Evolutionary conservation across 176 grass and related monocot genomes (phyloP).

Genomic region (Chrysopogon serrulatus): DNA sequence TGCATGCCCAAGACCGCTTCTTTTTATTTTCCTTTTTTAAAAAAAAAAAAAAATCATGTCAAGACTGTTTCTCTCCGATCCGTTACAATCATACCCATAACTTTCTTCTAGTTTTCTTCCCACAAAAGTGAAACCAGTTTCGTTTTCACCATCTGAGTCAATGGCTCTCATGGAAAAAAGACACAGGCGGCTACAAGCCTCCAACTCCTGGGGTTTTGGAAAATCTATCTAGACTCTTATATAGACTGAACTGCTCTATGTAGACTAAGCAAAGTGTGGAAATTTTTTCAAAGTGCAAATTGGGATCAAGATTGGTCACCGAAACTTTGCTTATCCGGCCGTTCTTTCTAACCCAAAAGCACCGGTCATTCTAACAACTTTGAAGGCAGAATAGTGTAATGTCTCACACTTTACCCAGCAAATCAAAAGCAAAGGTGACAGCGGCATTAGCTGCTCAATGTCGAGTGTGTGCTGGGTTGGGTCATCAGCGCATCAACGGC

Average conservation of each 20-base stretch:
- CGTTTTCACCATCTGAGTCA: background rate
- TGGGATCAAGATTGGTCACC: background rate
- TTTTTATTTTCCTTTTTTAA: background rate
- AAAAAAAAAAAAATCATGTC: background rate
- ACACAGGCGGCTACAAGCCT: background rate
- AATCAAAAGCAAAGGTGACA: background rate
- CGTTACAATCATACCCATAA: background rate
- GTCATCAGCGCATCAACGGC: background rate
- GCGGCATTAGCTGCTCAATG: background rate
- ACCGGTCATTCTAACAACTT: background rate
- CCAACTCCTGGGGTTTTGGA: background rate
- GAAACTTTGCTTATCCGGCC: background rate
- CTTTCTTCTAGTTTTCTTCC: background rate
- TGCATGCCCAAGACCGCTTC: background rate
- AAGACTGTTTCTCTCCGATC: background rate
- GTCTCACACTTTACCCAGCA: background rate
- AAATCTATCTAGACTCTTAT: background rate
- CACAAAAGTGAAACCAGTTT: background rate
- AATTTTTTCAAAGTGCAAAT: background rate
- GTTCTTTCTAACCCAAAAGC: background rate
- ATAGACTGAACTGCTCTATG: too few relatives aligned
- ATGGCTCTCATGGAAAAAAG: background rate
- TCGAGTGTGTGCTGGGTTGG: background rate
- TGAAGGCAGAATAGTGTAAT: background rate
- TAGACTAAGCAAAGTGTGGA: background rate